These are phyloP conservation scores for Emergomyces pasteurianus DNA, from an alignment of 2,329 filamentous ascomycete species.

Conservation along the genomic window DNA sequence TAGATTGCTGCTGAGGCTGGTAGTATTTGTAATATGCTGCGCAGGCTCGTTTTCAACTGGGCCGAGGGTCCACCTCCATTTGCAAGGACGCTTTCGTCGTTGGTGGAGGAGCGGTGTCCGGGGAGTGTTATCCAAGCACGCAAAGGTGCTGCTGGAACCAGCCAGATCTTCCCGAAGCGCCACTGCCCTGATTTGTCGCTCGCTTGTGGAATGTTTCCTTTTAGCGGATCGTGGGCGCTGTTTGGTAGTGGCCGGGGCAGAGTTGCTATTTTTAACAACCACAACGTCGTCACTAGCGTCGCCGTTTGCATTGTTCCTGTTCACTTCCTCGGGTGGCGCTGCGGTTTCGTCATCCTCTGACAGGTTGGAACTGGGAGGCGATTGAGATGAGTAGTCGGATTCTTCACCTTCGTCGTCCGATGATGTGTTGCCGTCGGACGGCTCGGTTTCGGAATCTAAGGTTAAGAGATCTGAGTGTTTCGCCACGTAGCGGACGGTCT, in stretches of 20 bases:
- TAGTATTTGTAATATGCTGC: not conserved
- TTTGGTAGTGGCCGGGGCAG: not conserved
- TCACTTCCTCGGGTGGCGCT: not conserved
- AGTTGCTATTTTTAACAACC: conserved; percentile 1
- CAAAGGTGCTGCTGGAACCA: conserved; percentile 18
- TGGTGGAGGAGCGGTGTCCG: conserved; percentile 43
- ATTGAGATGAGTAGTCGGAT: conserved; percentile 17
- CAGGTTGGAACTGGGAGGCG: conserved; percentile 19
- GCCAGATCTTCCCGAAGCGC: conserved; percentile 28
- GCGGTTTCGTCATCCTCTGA: conserved; percentile 22
- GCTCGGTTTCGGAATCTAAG: conserved; percentile 10
- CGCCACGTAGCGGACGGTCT: conserved; percentile 42
- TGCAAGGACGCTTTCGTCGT: conserved; percentile 40
- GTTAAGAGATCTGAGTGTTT: conserved; percentile 43
- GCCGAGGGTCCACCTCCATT: conserved; percentile 48
- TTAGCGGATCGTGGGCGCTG: conserved; percentile 5
- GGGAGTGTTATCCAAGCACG: conserved; percentile 33
- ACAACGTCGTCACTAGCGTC: not conserved
- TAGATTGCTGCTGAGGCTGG: not conserved
- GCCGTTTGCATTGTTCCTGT: not conserved
- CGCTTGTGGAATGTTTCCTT: conserved; percentile 5
- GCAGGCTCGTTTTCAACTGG: conserved; percentile 23
- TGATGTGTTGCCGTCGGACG: conserved; percentile 15
- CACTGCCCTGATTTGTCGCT: conserved; percentile 28
- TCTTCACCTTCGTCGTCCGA: conserved; percentile 6